phyloP scores from a whole-genome alignment of 352 stramenopile species.

The Globisporangium camurandrum region DNA sequence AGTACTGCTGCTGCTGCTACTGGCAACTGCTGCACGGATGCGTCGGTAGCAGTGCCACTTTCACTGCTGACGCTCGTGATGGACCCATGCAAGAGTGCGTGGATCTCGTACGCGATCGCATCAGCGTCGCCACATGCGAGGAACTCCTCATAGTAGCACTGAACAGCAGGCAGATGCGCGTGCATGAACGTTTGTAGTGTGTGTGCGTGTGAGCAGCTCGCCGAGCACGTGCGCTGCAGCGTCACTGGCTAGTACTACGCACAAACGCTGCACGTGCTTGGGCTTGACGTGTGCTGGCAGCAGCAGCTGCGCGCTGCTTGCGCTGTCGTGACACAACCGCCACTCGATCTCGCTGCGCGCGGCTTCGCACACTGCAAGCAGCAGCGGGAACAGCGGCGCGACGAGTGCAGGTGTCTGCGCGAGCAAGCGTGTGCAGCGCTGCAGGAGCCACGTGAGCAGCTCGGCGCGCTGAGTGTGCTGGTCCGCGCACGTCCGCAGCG shows the following conservation, averaged over 20 bases:
- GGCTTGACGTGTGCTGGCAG: slow-evolving; percentile 35
- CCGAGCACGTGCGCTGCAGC: slow-evolving; percentile 10
- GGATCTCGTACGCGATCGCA: slow-evolving; percentile 33
- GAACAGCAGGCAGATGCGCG: slow-evolving; percentile 15
- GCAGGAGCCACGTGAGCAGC: slow-evolving; percentile 30
- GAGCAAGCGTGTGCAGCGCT: slow-evolving; percentile 25
- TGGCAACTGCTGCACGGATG: slow-evolving; percentile 9
- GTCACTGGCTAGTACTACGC: slow-evolving; percentile 14
- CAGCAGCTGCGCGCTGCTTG: slow-evolving; percentile 15
- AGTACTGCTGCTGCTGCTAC: background rate
- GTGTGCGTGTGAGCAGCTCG: slow-evolving; percentile 15
- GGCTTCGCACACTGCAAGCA: slow-evolving; percentile 27
- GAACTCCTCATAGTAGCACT: slow-evolving; percentile 34
- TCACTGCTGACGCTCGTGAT: too few relatives aligned
- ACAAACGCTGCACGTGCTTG: slow-evolving; percentile 38
- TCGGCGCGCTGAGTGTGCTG: slow-evolving; percentile 29
- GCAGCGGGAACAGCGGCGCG: slow-evolving; percentile 36
- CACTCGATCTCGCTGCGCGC: slow-evolving; percentile 47
- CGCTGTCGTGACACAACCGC: slow-evolving; percentile 25
- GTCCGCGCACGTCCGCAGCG: slow-evolving; percentile 26
- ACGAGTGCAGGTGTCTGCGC: slow-evolving; percentile 29
- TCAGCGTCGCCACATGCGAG: slow-evolving; percentile 36
- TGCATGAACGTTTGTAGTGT: slow-evolving; percentile 21
- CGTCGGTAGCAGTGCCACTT: background rate
- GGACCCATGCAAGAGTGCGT: slow-evolving; percentile 11